Evolutionary conservation across 768 basidiomycete species (phyloP).

Genomic region (Lactarius quietus): DNA sequence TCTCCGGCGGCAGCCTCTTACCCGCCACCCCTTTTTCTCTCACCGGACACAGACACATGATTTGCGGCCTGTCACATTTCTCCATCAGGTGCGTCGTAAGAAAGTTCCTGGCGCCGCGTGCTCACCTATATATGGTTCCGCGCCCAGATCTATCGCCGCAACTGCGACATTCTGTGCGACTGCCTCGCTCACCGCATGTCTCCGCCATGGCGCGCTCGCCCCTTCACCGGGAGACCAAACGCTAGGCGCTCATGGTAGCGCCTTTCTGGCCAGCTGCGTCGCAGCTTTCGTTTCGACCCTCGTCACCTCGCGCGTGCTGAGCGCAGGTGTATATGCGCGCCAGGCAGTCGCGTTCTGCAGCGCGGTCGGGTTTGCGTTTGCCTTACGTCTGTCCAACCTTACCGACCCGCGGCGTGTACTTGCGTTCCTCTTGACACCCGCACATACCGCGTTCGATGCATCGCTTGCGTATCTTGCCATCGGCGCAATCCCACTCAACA

Average conservation of each 20-base stretch:
- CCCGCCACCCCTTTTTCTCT: not conserved
- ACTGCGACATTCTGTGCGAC: conserved; percentile 51
- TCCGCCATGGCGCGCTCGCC: conserved; percentile 35
- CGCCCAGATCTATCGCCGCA: conserved; percentile 55
- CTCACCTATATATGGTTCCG: conserved; percentile 25
- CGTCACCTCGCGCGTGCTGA: conserved; percentile 9
- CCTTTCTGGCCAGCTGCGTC: conserved; percentile 32
- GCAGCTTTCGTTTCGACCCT: conserved; percentile 23
- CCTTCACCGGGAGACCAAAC: conserved; percentile 27
- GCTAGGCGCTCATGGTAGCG: conserved; percentile 30
- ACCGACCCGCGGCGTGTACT: conserved; percentile 47
- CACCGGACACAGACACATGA: conserved; percentile 60
- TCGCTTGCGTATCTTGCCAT: conserved; percentile 52
- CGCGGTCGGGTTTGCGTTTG: conserved; percentile 49
- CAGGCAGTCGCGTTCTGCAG: conserved; percentile 39
- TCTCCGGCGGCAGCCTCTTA: not conserved
- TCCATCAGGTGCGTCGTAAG: conserved; percentile 50
- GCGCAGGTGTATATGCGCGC: conserved; percentile 11
- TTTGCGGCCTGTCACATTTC: conserved; percentile 54
- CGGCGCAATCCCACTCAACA: conserved; percentile 47
- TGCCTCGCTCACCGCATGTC: conserved; percentile 43
- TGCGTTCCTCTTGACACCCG: conserved; percentile 50
- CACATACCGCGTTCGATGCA: conserved; percentile 50
- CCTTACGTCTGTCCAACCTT: conserved; percentile 52
- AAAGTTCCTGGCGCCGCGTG: not conserved